Conservation (phyloP, 2,329 filamentous ascomycete genomes). For the Ceratocystiopsis brevicomis region DNA sequence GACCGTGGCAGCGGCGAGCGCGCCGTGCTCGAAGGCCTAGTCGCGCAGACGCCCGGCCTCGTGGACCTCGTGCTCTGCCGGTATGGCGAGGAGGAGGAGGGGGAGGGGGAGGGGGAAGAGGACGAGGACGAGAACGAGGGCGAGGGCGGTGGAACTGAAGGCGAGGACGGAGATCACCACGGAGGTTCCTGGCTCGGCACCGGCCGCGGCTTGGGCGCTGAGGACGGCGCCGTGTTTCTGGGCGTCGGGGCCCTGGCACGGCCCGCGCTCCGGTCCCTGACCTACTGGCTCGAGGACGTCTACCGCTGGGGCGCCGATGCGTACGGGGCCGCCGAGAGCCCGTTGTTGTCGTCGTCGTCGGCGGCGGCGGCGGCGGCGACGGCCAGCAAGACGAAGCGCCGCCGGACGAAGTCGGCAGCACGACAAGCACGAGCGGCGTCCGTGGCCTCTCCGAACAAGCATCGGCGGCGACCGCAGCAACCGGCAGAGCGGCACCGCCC, state of each 20-base stretch:
- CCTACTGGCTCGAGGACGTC: slow-evolving; percentile 75
- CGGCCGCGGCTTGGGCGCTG: slow-evolving; percentile 44
- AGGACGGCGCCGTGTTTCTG: slow-evolving; percentile 75
- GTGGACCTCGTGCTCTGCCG: slow-evolving; percentile 75
- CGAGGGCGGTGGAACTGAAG: background rate
- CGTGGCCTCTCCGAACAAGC: too few relatives aligned
- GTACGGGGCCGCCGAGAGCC: slow-evolving; percentile 70
- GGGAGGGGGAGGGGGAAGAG: background rate
- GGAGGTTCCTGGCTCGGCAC: slow-evolving; percentile 49
- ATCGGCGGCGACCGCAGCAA: background rate
- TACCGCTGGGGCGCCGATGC: slow-evolving; percentile 69
- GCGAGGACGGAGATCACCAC: background rate
- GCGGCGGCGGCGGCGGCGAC: slow-evolving; percentile 26
- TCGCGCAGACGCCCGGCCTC: slow-evolving; percentile 60
- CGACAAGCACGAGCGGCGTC: background rate
- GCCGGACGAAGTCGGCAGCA: slow-evolving; percentile 13
- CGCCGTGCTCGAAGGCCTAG: slow-evolving; percentile 81
- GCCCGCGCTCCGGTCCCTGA: slow-evolving; percentile 51
- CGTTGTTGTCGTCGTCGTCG: slow-evolving; percentile 35
- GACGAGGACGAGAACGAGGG: background rate
- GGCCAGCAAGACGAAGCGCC: slow-evolving; percentile 1
- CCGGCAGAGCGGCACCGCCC: background rate
- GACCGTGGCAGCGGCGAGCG: slow-evolving; percentile 85
- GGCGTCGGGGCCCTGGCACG: slow-evolving; percentile 57
- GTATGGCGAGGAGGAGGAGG: slow-evolving; percentile 37